Evolutionary conservation across 1,139 yeast species (phyloP).

Genomic region (Zygosaccharomyces sapae): DNA sequence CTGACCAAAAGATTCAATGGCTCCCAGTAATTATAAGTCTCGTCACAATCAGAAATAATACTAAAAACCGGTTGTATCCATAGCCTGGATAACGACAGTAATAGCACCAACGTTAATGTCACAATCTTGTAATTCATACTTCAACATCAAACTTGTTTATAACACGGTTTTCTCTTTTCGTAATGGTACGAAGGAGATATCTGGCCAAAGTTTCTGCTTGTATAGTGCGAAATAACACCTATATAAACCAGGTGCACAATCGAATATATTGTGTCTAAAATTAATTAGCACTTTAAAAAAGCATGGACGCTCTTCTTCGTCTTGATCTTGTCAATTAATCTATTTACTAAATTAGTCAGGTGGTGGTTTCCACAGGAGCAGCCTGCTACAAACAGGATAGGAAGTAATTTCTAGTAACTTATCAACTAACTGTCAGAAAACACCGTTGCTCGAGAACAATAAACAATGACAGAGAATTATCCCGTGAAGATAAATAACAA

Average conservation of each 20-base stretch:
- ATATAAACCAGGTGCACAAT: background rate
- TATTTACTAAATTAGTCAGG: background rate
- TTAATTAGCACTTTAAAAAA: background rate
- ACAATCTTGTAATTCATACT: conserved; percentile 10
- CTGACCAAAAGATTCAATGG: conserved; percentile 76
- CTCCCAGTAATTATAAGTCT: conserved; percentile 87
- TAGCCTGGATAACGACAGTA: conserved; percentile 22
- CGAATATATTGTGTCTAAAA: background rate
- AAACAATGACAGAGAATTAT: conserved; percentile 24
- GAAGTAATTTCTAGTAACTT: background rate
- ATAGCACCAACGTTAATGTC: conserved; percentile 14
- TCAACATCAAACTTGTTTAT: too few relatives aligned
- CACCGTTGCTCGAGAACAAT: background rate
- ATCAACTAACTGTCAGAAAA: background rate
- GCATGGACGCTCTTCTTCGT: background rate
- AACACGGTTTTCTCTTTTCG: too few relatives aligned
- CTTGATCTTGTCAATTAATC: background rate
- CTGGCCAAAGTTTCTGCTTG: background rate
- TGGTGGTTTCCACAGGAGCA: background rate
- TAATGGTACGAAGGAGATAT: background rate
- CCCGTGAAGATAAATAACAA: conserved; percentile 45
- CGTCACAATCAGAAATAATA: conserved; percentile 77
- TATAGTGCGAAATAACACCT: background rate
- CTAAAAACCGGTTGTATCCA: conserved; percentile 33
- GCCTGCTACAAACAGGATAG: background rate